Base-by-base conservation (phyloP, 78 protist species). In the Bigelowiella natans region DNA sequence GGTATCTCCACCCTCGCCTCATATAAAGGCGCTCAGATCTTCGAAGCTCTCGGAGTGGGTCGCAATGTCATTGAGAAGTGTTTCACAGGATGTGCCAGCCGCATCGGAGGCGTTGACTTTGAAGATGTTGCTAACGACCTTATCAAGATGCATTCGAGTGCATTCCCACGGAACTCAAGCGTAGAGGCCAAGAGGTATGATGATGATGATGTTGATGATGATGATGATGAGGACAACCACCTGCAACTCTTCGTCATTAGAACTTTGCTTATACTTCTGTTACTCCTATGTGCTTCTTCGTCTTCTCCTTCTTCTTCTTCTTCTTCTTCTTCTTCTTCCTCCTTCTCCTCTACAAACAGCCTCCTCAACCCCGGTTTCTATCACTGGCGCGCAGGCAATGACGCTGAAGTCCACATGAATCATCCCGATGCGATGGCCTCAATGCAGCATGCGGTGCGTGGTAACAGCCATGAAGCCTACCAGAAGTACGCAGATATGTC, bases 1-100 rank as follows among this genome's bases (percentile, higher is more conserved):
- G 98, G 98, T 31, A 95, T 96, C 94, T 94, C 96, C 84, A 93
- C 95, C 30, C 94, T 96, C 37, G 38, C 92, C 83, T 39, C 92
- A 29, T 96, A 95, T 95, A 89, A 93, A 40, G 97, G 96, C 83
- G 98, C 98, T 1, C 96, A 95, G 93, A 94, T 96, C 83, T 96
- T 96, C 92, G 98, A 96, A 95, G 96, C 96, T 31, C 86, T 96
- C 36, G 98, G 98, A 26, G 0, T 96, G 30, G 95, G 93, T 38
- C 37, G 36, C 37, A 83, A 89, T 37, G 94, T 94, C n/a, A 88
- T 96, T 11, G 89, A 92, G 91, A 38, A 31, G 38, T 93, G 96
- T 88, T 95, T 96, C 92, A 85, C 63, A 37, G 94, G 95, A 73
- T 87, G 95, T 0, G 89, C 96, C 1, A 86, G 94, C 7, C 95